A percentile compares a stretch with the other conserved stretches of the same genome.
Conservation (phyloP, 257 asterid species). For the Solanum infundibuliforme region DNA sequence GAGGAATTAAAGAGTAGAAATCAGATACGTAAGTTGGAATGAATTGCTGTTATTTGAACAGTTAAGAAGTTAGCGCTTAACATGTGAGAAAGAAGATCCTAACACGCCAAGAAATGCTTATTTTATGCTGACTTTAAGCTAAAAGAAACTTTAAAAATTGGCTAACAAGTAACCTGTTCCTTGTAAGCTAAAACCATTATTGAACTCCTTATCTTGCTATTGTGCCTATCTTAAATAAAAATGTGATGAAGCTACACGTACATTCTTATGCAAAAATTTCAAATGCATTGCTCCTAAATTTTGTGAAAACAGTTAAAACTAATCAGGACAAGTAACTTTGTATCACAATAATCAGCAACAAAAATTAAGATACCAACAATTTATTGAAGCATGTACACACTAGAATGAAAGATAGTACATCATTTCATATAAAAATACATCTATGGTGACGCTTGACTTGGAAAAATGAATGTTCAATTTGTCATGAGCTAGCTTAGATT, state of each 20-base stretch:
- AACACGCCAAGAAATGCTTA: conserved; percentile 40
- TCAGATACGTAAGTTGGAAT: not conserved
- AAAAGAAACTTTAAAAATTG: not conserved
- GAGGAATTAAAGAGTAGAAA: not conserved
- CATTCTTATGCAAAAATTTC: not conserved
- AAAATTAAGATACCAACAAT: not conserved
- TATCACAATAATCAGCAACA: not conserved
- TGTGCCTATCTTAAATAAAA: not conserved
- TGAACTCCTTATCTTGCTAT: not conserved
- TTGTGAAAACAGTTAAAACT: not conserved
- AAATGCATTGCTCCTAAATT: not conserved
- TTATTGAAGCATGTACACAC: not conserved
- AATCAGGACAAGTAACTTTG: not conserved
- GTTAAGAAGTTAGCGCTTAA: not conserved
- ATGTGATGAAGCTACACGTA: not conserved
- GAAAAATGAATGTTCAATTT: not conserved
- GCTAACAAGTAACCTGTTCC: conserved; percentile 17
- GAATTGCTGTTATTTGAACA: not conserved
- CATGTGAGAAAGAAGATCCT: conserved; percentile 2
- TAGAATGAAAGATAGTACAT: not conserved
- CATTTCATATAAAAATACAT: not conserved
- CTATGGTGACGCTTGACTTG: not conserved
- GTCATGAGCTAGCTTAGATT: not conserved
- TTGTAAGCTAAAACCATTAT: conserved; percentile 34
- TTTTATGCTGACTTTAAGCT: conserved; percentile 2